Evolutionary conservation across 495 filamentous ascomycete species (phyloP).

Genomic region (Aspergillus panamensis): DNA sequence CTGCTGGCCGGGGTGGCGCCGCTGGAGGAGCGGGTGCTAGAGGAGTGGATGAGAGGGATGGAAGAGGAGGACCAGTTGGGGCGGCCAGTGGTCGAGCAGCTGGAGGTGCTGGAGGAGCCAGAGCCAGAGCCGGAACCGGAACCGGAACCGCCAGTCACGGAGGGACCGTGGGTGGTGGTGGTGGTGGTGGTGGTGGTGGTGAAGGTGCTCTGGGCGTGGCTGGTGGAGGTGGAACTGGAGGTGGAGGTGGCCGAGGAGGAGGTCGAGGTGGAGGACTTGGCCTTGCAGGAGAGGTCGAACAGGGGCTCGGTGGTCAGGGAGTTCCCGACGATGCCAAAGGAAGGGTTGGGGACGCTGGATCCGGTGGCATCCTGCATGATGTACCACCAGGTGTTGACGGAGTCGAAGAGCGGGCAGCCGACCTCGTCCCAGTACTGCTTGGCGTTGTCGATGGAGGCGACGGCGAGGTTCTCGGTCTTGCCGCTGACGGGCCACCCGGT

Average conservation of each 20-base stretch:
- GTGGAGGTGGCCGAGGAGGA: constrained; percentile 21
- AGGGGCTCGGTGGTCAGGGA: constrained; percentile 55
- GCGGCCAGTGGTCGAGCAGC: too few species aligned
- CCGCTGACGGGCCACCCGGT: constrained; percentile 83
- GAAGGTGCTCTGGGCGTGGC: background rate
- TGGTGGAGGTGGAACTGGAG: constrained; percentile 25
- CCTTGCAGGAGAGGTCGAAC: constrained; percentile 60
- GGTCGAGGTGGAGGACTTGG: constrained; percentile 23
- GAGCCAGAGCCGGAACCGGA: constrained; percentile 14
- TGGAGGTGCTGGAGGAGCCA: too few species aligned
- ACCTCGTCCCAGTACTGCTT: constrained; percentile 76
- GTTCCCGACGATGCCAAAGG: constrained; percentile 62
- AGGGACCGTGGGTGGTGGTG: constrained; percentile 5
- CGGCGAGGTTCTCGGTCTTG: constrained; percentile 53
- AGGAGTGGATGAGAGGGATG: constrained; percentile 4
- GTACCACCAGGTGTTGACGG: constrained; percentile 71
- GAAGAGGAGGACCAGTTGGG: constrained; percentile 8
- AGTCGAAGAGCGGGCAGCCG: constrained; percentile 67
- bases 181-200: constrained; percentile 10
- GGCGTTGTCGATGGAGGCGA: constrained; percentile 65
- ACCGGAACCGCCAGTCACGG: background rate
- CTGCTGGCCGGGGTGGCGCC: constrained; percentile 14
- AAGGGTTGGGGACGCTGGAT: constrained; percentile 55
- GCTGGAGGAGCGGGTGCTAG: background rate
- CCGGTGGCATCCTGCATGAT: constrained; percentile 61